A percentile compares a stretch with the other conserved stretches of the same genome.
phyloP scores from a whole-genome alignment of 495 filamentous ascomycete species.

The Patellaria atrata region DNA sequence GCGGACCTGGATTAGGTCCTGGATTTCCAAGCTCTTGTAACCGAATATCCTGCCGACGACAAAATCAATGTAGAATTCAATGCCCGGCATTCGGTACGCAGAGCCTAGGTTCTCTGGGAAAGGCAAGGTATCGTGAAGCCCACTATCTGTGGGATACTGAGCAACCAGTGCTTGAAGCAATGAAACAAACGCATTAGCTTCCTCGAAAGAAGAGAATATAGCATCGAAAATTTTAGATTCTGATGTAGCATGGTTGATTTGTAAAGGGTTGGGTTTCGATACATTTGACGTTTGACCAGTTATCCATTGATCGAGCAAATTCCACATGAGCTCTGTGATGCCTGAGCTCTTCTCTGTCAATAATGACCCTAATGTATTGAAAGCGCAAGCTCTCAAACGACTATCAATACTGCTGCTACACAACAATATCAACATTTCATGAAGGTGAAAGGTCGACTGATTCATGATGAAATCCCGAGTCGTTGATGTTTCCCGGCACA shows the following conservation, averaged over 20 bases:
- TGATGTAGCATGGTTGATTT: too few species aligned
- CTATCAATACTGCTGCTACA: conserved; percentile 53
- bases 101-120: conserved; percentile 84
- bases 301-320: conserved; percentile 50
- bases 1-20: conserved; percentile 46
- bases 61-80: conserved; percentile 88
- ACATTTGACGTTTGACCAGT: conserved; percentile 18
- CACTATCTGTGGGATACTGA: conserved; percentile 41
- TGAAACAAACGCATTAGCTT: conserved; percentile 65
- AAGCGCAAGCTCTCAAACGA: conserved; percentile 63
- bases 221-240: conserved; percentile 30
- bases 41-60: conserved; percentile 60
- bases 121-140: conserved; percentile 57
- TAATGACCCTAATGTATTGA: conserved; percentile 51
- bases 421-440: conserved; percentile 52
- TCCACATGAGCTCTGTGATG: conserved; percentile 54
- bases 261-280: conserved; percentile 26
- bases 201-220: conserved; percentile 56
- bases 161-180: conserved; percentile 54
- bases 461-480: conserved; percentile 54
- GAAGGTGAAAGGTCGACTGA: conserved; percentile 46
- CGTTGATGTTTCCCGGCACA: conserved; percentile 51
- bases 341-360: conserved; percentile 47
- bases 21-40: conserved; percentile 41
- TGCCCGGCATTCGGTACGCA: conserved; percentile 63